These are phyloP conservation scores for Monascus purpureus DNA, from an alignment of 495 filamentous ascomycete species.

Conservation along the genomic window DNA sequence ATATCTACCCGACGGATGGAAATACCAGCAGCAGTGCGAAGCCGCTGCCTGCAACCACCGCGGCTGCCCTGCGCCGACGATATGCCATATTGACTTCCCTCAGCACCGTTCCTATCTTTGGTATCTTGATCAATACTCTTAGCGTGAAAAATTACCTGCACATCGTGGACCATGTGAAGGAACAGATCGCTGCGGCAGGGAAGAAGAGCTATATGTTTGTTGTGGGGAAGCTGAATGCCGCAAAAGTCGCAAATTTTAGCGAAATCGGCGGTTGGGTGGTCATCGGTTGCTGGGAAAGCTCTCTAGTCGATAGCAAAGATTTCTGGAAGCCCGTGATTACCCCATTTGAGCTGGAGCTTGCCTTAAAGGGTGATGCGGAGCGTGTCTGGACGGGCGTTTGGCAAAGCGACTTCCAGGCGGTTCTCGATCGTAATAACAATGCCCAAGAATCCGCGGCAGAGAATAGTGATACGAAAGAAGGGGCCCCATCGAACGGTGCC, in stretches of 20 bases:
- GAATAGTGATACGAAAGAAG: constrained; percentile 7
- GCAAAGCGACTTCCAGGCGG: constrained; percentile 57
- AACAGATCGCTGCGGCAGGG: constrained; percentile 55
- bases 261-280: constrained; percentile 96
- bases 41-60: constrained; percentile 35
- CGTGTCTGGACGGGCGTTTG: constrained; percentile 67
- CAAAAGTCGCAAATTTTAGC: constrained; percentile 90
- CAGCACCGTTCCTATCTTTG: constrained; percentile 68
- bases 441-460: constrained; percentile 11
- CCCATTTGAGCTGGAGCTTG: constrained; percentile 75
- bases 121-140: constrained; percentile 89
- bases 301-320: constrained; percentile 69
- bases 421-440: constrained; percentile 22
- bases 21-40: constrained; percentile 17
- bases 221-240: constrained; percentile 89
- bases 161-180: constrained; percentile 57
- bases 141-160: constrained; percentile 80
- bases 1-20: constrained; percentile 57
- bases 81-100: constrained; percentile 79
- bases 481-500: constrained; percentile 11
- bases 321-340: constrained; percentile 83
- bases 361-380: constrained; percentile 51
- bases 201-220: constrained; percentile 96
- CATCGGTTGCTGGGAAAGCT: constrained; percentile 96
- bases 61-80: constrained; percentile 57